Base-by-base conservation (phyloP, 306 rosid species). In the Dryas octopetala region DNA sequence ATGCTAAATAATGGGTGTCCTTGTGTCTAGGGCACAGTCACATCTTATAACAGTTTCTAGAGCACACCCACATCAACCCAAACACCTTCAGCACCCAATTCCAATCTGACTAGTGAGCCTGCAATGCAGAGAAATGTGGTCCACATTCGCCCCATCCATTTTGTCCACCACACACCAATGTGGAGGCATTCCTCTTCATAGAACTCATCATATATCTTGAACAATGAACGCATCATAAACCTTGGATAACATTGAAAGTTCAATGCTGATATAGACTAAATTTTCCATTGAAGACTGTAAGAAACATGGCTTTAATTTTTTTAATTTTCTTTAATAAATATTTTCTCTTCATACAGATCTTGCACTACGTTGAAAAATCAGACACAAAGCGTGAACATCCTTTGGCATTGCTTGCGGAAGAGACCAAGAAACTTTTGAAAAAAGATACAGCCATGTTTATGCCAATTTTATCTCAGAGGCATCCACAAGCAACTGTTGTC, bases 401-500 rank as follows among this genome's bases (percentile, higher is more conserved):
- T 71, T 83, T 95, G 88, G 92, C 97, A 81, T 84, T 92, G 83
- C 97, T 95, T 79, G 99, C 97, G 28, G 97, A 90, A 85, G 99
- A 90, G 82, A 86, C 87, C 54, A 90, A 95, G 83, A 90, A 88
- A 83, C 86, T 95, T 72, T 80, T 92, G 70, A 90, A 90, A 80
- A 92, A 83, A 66, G 99, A 95, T 72, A 83, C 97, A 52, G 77
- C 78, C 64, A 66, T 83, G 79, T 95, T 89, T 87, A 86, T 92
- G 85, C 99, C 97, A 75, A 80, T 92, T 80, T 90, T 92, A 76
- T 88, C 95, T 81, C 91, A 86, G 79, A 88, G 99, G 89, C 91
- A 95, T 85, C 92, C 97, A 59, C 97, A 92, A 69, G 97, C 97
- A 81, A 51, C 80, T 60, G 79, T 89, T 77, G 88, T 89, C 82